Base-by-base conservation (phyloP, 495 filamentous ascomycete genomes). In the Pyrenopolyporus hunteri region DNA sequence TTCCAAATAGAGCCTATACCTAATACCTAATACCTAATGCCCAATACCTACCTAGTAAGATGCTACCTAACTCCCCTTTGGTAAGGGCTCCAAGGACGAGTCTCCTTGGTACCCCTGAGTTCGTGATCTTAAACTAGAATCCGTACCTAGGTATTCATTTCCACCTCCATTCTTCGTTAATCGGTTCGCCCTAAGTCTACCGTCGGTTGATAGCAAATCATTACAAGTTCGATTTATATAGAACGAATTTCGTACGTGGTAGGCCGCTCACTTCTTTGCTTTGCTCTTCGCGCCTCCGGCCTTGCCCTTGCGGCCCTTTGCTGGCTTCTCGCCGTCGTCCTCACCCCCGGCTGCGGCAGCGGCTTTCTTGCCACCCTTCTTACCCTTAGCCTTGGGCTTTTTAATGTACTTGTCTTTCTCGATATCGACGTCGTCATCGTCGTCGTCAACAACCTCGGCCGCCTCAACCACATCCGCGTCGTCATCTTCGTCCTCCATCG, bases 361-460 rank as follows among this genome's bases (percentile, higher is more conserved):
- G 77, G 89, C 91, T 47, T 71, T 56, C 17, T 73, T 75, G 58
- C 85, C 89, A 62, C 78, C 83, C 35, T 73, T 71, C n/a, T 74
- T 70, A 20, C 67, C 61, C 68, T 81, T 83, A 39, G 78, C 77
- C 79, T 96, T 97, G 7, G 92, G 89, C 68, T 86, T 80, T 74
- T 93, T 96, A 70, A 97, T 90, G 73, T 96, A 97, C 71, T 97
- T 98, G 71, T 98, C 95, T 71, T 94, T 97, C 66, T 86, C 89
- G 19, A 98, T 70, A 69, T 97, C 92, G 32, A 86, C 71, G 46
- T 88, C 84, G 17, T 91, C 88, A 1, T 86, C 88, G 1, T 86
- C 82, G 2, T 88, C 88, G 42, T 85, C 83, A 42, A 83, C 86
- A 3, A 22, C 63, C 20, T 66, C 63, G 13, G 20, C 63, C 3